Conservation (phyloP, 75 land plant species). For the Gnetum montanum region DNA sequence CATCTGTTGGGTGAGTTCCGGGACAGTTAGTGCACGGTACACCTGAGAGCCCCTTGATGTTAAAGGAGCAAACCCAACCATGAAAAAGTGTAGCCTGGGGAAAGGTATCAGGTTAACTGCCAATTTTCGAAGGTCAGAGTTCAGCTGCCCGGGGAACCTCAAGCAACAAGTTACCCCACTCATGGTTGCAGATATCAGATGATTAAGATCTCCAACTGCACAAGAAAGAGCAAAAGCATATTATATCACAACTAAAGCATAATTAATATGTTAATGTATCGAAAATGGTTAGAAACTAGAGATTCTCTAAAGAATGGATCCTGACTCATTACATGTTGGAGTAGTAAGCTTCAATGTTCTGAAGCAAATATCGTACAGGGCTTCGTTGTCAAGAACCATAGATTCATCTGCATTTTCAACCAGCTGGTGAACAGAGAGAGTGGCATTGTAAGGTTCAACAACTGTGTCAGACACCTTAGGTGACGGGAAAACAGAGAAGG, state of each 20-base stretch:
- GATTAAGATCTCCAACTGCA: slow-evolving; percentile 10
- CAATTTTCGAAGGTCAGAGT: background rate
- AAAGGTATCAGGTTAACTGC: slow-evolving; percentile 15
- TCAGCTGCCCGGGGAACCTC: background rate
- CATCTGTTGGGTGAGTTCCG: slow-evolving; percentile 25
- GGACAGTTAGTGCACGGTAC: background rate
- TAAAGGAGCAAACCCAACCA: slow-evolving; percentile 9
- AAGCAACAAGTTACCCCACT: slow-evolving; percentile 12
- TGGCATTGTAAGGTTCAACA: slow-evolving; percentile 32
- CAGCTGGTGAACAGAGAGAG: slow-evolving; percentile 29
- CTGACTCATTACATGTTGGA: too few species aligned
- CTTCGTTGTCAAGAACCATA: slow-evolving; percentile 20
- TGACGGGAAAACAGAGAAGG: slow-evolving; percentile 32
- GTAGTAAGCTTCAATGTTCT: too few species aligned
- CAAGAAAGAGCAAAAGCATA: too few species aligned
- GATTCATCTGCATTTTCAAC: slow-evolving; percentile 35
- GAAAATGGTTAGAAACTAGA: too few species aligned
- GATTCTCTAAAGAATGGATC: too few species aligned
- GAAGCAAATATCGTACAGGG: slow-evolving; percentile 18
- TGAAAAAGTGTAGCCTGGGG: slow-evolving; percentile 17
- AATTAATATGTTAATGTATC: too few species aligned
- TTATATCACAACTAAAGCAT: too few species aligned
- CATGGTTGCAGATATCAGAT: slow-evolving; percentile 9
- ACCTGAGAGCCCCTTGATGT: slow-evolving; percentile 1
- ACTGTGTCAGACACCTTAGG: slow-evolving; percentile 34